These are phyloP conservation scores for Saccharomycopsis sp. DNA, from an alignment of 805 yeast species.

Conservation along the genomic window DNA sequence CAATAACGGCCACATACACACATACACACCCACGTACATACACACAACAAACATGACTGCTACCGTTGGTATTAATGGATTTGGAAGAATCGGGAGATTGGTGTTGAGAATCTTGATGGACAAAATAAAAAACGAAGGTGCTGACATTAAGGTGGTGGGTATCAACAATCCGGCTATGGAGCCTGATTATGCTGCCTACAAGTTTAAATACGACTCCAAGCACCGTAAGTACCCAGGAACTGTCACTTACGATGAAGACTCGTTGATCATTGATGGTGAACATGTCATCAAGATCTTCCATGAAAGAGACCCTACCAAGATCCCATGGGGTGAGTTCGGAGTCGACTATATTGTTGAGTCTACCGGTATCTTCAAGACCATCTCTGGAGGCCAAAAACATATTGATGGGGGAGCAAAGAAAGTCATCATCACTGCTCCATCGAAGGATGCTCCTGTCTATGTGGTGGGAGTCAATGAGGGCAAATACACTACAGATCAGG, in stretches of 20 bases:
- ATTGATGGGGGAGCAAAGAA: conserved; percentile 69
- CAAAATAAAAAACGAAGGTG: conserved; percentile 34
- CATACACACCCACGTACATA: no score
- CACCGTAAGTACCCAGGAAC: conserved; percentile 81
- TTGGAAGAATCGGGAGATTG: conserved; percentile 32
- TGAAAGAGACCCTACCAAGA: conserved; percentile 60
- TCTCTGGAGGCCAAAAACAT: conserved; percentile 62
- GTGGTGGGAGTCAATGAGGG: conserved; percentile 65
- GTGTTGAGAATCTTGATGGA: conserved; percentile 22
- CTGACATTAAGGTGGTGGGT: conserved; percentile 76
- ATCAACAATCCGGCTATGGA: conserved; percentile 89
- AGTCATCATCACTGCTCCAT: conserved; percentile 67
- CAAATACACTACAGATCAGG: conserved; percentile 49
- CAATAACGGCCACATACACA: no score
- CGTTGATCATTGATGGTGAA: conserved; percentile 59
- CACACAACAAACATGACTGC: conserved; percentile 25
- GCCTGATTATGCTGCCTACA: conserved; percentile 87
- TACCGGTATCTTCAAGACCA: conserved; percentile 65
- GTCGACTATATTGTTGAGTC: conserved; percentile 64
- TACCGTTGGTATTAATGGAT: conserved; percentile 31
- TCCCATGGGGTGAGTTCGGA: conserved; percentile 61
- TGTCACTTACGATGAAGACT: conserved; percentile 51
- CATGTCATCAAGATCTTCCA: conserved; percentile 43
- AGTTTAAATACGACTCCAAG: conserved; percentile 93
- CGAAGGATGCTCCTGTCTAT: conserved; percentile 67